Base-by-base conservation (phyloP, 257 asterid genomes). In the Mentha longifolia region DNA sequence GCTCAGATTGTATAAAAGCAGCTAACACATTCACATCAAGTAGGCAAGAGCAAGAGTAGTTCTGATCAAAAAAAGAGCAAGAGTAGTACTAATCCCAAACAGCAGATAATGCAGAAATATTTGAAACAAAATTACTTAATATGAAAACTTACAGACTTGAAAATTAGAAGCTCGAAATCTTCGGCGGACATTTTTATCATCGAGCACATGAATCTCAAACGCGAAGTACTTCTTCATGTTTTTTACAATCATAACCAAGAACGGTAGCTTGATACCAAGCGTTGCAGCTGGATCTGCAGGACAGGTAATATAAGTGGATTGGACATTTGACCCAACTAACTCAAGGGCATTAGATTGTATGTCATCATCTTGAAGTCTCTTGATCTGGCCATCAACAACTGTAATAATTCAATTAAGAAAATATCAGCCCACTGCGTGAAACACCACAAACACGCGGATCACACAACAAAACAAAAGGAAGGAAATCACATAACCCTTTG, bases 231-330 rank as follows among this genome's bases (percentile, higher is more conserved):
- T 94, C 89, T 83, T 94, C 85, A 85, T 68, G 68, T 86, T 91
- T 74, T 91, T 94, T 77, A 86, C 93, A 78, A 94, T 89, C 91
- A 91, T 78, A 77, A 91, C 98, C 47, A 94, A 75, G 87, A 89
- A 91, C 3, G 98, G 93, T 45, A 94, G 89, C 91, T 94, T 91
- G 85, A 94, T 94, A 45, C 98, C 98, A 73, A 91, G 96, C 6
- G 97, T 94, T 43, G 98, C 97, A 61, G 89, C 75, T 65, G 97
- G 97, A 77, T 94, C 97, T 19, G 98, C 96, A n/a, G 97, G 98
- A 65, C 97, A 91, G 22, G 97, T 94, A 55, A 94, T 91, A 68
- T 76, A 94, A 3, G 96, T 80, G 41, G 97, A 85, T 79, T 91
- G 97, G 74, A 91, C 88, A 75, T 89, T 91, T 6, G 96, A 84